A percentile compares a stretch with the other conserved stretches of the same genome.
These are phyloP conservation scores for Choanephora cucurbitarum DNA, from an alignment of 371 early-diverging fungal species.

Conservation along the genomic window DNA sequence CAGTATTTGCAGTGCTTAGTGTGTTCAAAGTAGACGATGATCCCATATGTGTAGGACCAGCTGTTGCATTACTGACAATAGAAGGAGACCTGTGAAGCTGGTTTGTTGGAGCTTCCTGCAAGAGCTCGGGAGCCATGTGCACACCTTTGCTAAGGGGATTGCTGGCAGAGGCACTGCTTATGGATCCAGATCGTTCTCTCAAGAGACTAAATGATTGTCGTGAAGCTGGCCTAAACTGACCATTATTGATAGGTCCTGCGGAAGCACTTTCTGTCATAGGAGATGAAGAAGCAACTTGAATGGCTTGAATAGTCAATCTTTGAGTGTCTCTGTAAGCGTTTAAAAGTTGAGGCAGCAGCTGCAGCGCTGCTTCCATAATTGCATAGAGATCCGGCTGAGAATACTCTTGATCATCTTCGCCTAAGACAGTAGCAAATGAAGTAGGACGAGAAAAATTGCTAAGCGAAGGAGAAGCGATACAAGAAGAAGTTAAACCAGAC, in stretches of 20 bases:
- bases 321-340: constrained; percentile 51
- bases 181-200: constrained; percentile 20
- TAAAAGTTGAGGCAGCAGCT: constrained; percentile 43
- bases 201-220: constrained; percentile 24
- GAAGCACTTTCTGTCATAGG: neutral
- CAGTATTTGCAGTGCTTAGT: too few species aligned
- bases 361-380: constrained; percentile 33
- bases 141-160: constrained; percentile 5
- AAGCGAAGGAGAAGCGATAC: constrained; percentile 36
- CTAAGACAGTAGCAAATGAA: constrained; percentile 34
- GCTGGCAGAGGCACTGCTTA: neutral
- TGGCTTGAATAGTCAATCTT: constrained; percentile 40
- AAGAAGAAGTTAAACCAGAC: constrained; percentile 31
- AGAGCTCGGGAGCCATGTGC: constrained; percentile 1
- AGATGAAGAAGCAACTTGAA: constrained; percentile 28
- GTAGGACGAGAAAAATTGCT: constrained; percentile 40
- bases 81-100: neutral
- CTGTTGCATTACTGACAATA: neutral
- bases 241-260: neutral
- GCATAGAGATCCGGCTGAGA: constrained; percentile 23
- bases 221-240: constrained; percentile 13
- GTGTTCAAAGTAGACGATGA: too few species aligned
- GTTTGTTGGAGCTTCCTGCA: neutral
- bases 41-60: neutral
- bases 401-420: constrained; percentile 13